Evolutionary conservation across 306 rosid species (phyloP).

Genomic region (Gillenia trifoliata): DNA sequence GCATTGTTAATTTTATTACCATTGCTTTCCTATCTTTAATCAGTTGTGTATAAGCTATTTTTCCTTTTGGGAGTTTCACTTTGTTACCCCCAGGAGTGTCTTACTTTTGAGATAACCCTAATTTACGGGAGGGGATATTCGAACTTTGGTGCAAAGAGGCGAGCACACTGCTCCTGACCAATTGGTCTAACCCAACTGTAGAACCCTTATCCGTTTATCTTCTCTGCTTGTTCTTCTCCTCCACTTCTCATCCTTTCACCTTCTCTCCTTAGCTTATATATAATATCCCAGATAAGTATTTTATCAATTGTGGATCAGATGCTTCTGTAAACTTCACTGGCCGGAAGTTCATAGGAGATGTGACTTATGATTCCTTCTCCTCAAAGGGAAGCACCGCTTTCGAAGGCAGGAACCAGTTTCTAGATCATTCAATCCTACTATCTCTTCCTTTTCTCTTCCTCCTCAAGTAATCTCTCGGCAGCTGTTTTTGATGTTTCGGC

Average conservation of each 20-base stretch:
- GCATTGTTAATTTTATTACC: background rate
- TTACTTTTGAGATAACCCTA: too few species aligned
- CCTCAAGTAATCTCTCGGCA: conserved; percentile 8
- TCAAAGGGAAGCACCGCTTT: background rate
- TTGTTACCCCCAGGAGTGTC: background rate
- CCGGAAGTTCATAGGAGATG: conserved; percentile 12
- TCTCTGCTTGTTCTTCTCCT: background rate
- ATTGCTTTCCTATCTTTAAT: background rate
- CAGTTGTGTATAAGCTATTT: background rate
- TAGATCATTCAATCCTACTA: background rate
- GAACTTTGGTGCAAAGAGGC: too few species aligned
- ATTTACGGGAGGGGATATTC: too few species aligned
- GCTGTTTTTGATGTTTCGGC: conserved; percentile 43
- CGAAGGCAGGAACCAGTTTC: background rate
- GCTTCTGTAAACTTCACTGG: fast-evolving
- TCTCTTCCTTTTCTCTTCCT: conserved; percentile 28
- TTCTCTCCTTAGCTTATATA: conserved; percentile 23
- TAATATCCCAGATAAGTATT: conserved; percentile 8
- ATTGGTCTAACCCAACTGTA: too few species aligned
- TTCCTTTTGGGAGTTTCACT: background rate
- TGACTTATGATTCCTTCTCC: background rate
- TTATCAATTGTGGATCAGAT: conserved; percentile 43
- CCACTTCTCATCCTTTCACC: too few species aligned
- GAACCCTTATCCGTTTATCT: background rate
- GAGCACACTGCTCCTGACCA: too few species aligned